Evolutionary conservation across 768 basidiomycete genomes (phyloP), one percentile per base, ranked within the genome.

Genomic region (Naganishia friedmannii): DNA sequence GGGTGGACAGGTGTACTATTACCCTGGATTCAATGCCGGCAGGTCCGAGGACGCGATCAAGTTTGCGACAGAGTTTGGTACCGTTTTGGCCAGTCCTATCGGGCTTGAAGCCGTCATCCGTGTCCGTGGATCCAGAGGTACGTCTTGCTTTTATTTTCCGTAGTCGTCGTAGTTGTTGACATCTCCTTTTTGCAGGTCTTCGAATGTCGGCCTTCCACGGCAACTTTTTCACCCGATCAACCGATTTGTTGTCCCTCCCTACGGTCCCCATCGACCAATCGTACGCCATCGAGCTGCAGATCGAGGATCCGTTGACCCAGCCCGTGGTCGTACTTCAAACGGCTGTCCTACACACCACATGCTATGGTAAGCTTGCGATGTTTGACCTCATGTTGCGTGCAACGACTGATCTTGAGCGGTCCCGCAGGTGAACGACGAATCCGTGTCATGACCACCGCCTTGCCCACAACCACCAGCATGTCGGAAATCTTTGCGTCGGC

Each of bases 181-280:
- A 28, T 10, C 32, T 15, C 15, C 21, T 51, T 17, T 1, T 71
- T 90, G 90, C 45, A 74, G 74, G 94, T 72, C 83, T 98, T 54
- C 89, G 93, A 60, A 92, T 97, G 93, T 89, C 93, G 8, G 91
- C 92, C 0, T 98, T 95, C 90, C 93, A 97, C 75, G 95, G 95
- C 72, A 98, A 97, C 84, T 96, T 97, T 85, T 98, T 98, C 78
- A 92, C 96, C 68, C 89, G 95, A 65, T 96, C 93, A 28, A 98
- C 95, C 26, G 95, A 98, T 82, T 86, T 97, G 5, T 86, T 97
- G 42, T 92, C 95, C 3, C 90, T 97, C 86, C 93, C 95, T 1
- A 89, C 93, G 9, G 94, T 98, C n/a, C 93, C 95, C 19, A 88
- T 90, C 76, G 93, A 98, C 76, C 91, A 96, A 80, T 93, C 91